A percentile compares a stretch with the other conserved stretches of the same genome.
These are phyloP conservation scores for Ampelocalamus luodianensis DNA, from an alignment of 176 grass and related monocot genomes.

Conservation along the genomic window DNA sequence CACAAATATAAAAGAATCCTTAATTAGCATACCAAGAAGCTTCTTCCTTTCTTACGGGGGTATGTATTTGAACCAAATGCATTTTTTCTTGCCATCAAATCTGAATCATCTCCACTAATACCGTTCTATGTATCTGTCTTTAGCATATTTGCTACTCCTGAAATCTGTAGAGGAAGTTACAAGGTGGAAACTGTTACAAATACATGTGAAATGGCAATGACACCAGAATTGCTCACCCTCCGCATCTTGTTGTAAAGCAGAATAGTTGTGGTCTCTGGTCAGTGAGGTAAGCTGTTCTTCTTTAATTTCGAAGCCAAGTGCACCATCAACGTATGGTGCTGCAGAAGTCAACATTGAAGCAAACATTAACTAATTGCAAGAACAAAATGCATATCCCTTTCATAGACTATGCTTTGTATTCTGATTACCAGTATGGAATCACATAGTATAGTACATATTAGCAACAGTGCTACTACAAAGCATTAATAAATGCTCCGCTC, in stretches of 20 bases:
- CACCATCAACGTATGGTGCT: conserved; percentile 27
- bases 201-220: neutral
- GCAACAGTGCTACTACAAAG: neutral
- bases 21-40: conserved; percentile 66
- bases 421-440: neutral
- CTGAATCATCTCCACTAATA: conserved; percentile 58
- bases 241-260: conserved; percentile 74
- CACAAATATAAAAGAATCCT: neutral
- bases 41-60: conserved; percentile 89
- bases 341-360: conserved; percentile 32
- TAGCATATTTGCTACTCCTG: conserved; percentile 72
- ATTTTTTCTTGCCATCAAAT: conserved; percentile 61
- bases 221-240: conserved; percentile 48
- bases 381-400: neutral
- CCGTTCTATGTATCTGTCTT: conserved; percentile 69
- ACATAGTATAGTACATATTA: neutral
- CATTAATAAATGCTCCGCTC: neutral
- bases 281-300: conserved; percentile 73
- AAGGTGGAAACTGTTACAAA: conserved; percentile 25
- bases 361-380: conserved; percentile 9
- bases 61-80: conserved; percentile 86
- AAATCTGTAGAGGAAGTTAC: conserved; percentile 55
- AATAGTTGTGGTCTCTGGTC: conserved; percentile 83
- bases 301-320: conserved; percentile 78
- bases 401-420: neutral